Base-by-base conservation (phyloP, 106 monocot genomes). In the Dendrobium officinale region DNA sequence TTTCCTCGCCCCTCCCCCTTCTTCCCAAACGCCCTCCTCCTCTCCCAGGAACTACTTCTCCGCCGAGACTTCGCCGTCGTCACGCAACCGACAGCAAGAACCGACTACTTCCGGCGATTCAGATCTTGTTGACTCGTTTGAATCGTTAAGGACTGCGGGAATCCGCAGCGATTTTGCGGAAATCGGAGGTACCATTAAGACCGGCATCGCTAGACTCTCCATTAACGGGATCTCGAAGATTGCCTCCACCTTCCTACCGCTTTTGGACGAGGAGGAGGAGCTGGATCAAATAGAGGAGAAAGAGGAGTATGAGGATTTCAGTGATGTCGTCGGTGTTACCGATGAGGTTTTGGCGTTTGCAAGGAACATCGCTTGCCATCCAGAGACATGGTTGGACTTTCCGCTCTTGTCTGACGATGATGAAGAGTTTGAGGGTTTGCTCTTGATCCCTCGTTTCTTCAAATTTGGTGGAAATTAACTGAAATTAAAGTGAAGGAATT, bases 311-410 rank as follows among this genome's bases (percentile, higher is more conserved):
- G 75, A 81, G 41, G 75, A 42, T 29, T 56, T 42, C 4, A 42
- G 37, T 4, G 86, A 72, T 47, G 97, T 85, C 8, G 81, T 93
- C 81, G 98, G 98, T 18, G 84, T 99, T 49, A 95, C 92, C 6
- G 98, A 92, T 33, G 98, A 99, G 87, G 98, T 99, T 33, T 72
- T 99, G 81, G 86, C 93, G 4, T 99, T 95, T 79, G 98, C 92
- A 26, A 89, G 85, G 87, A 99, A 95, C 86, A 91, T 99, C 59
- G 87, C 98, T 6, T 93, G 89, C 90, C 98, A 95, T 86, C 98
- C 95, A 15, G 98, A 99, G 87, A 99, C 98, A 27, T 99, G 95
- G 98, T 79, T 95, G 8, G 92, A 99, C 83, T 99, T 95, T 83
- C 98, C 95, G 2, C 75, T 93, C 81, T 79, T 91, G 8, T 82